Evolutionary conservation across 768 basidiomycete genomes (phyloP), one percentile per base, ranked within the genome.

Genomic region (Suillus subluteus): DNA sequence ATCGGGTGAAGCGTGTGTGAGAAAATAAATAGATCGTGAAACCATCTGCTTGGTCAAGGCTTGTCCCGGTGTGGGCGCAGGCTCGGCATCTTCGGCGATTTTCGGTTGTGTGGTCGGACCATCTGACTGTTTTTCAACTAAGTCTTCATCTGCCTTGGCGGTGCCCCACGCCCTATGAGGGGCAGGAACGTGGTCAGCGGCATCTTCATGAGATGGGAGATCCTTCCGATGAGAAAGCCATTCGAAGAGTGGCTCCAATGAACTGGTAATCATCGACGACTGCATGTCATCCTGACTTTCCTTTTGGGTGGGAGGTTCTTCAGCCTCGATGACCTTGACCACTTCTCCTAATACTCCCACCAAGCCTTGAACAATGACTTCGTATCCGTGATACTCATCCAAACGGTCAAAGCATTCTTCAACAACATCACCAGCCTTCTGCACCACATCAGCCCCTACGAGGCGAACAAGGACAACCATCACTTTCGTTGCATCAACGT

Each of bases 401-500:
- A 99, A 82, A 37, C 96, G 88, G 77, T 98, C 97, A 71, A 99
- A 99, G 67, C 97, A 96, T 76, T 98, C 96, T 76, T 98, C 97
- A 12, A 99, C 95, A 12, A 99, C 89, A 75, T 98, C 98, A 16
- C 91, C 89, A 9, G 98, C 96, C 70, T 89, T 89, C 56, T 92
- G 89, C 0, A 99, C 94, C 40, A 99, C 88, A 64, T 92, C 91
- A 37, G 83, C 83, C 0, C 98, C 97, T 8, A 97, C 93, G 15
- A 99, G 83, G 11, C 91, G 89, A 65, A 99, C 86, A 74, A 98
- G 88, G 35, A 96, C 80, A 16, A 88, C 86, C 26, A 99, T 82
- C 7, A 99, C 96, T 68, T 93, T 91, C 11, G 96, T 92, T 0
- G 97, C 97, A 41, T 92, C 89, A 2, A 93, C 83, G 68, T 97